Conservation (phyloP, 805 yeast genomes). For the Yarrowia deformans region DNA sequence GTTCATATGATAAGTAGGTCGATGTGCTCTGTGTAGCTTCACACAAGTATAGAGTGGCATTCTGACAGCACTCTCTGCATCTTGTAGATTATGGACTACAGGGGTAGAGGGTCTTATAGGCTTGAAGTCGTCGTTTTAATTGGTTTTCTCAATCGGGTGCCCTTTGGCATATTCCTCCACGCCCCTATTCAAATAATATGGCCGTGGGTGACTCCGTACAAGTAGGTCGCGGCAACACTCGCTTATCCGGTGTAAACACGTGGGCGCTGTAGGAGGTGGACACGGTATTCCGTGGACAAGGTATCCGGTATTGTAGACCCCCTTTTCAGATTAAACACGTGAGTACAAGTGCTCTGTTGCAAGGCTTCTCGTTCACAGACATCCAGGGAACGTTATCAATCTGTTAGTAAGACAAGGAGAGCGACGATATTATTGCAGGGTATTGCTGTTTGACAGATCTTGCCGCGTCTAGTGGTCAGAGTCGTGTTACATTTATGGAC, state of each 20-base stretch:
- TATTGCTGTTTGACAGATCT: not conserved
- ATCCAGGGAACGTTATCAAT: too few species aligned
- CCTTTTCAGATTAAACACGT: too few species aligned
- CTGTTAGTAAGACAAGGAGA: not conserved
- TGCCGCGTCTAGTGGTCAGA: not conserved
- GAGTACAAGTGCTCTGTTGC: not conserved
- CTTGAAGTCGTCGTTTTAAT: too few species aligned
- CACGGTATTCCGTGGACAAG: too few species aligned
- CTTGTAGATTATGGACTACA: not conserved
- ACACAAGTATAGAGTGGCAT: too few species aligned
- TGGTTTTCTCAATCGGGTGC: not conserved
- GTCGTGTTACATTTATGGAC: too few species aligned
- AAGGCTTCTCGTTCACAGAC: not conserved
- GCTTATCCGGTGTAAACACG: not conserved
- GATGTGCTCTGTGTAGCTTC: too few species aligned
- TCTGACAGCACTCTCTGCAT: too few species aligned
- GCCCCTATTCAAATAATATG: conserved; percentile 18
- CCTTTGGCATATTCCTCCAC: not conserved
- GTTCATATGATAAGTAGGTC: too few species aligned
- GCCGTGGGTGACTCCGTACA: not conserved
- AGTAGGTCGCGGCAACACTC: conserved; percentile 13
- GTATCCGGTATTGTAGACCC: too few species aligned
- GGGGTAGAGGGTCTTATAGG: too few species aligned
- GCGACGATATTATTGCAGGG: not conserved
- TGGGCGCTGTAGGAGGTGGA: too few species aligned